A percentile compares a stretch with the other conserved stretches of the same genome.
phyloP scores from a whole-genome alignment of 2,329 filamentous ascomycete genomes.

The Pseudocercospora macadamiae region DNA sequence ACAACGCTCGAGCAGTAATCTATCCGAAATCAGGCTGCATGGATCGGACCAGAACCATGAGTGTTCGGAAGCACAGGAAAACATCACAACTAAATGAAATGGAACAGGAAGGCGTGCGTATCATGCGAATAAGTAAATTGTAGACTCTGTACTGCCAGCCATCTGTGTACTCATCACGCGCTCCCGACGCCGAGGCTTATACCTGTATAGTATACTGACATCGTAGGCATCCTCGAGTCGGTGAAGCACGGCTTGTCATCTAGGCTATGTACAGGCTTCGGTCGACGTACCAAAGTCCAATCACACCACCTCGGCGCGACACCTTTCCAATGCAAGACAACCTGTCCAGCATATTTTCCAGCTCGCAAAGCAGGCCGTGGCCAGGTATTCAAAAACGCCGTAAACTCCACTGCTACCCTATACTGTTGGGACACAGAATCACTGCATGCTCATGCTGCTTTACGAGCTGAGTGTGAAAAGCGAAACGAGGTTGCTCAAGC shows the following conservation, averaged over 20 bases:
- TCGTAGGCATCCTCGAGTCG: constrained; percentile 6
- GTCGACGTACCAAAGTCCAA: constrained; percentile 6
- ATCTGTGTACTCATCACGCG: constrained; percentile 20
- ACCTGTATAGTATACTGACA: constrained; percentile 6
- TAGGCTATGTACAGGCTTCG: constrained; percentile 16
- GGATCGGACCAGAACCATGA: not conserved
- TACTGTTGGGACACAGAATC: constrained; percentile 7
- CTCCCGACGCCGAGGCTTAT: constrained; percentile 12
- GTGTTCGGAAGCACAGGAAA: not conserved
- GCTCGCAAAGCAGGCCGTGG: constrained; percentile 15
- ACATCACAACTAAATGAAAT: too few relatives aligned
- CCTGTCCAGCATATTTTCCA: constrained; percentile 13
- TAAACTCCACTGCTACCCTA: constrained; percentile 18
- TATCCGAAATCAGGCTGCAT: not conserved
- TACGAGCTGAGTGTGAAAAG: constrained; percentile 39
- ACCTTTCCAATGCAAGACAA: constrained; percentile 9
- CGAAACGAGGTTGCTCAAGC: constrained; percentile 39
- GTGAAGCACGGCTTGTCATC: constrained; percentile 3
- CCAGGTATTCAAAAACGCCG: constrained; percentile 10
- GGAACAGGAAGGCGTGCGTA: not conserved
- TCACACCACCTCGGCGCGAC: constrained; percentile 4
- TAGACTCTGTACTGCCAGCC: constrained; percentile 16
- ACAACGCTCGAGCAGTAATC: not conserved
- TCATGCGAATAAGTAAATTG: constrained; percentile 6
- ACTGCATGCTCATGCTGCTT: constrained; percentile 2